Evolutionary conservation across 768 basidiomycete species (phyloP), one percentile per base, ranked within the genome.

Genomic region (Tricholoma flavovirens): DNA sequence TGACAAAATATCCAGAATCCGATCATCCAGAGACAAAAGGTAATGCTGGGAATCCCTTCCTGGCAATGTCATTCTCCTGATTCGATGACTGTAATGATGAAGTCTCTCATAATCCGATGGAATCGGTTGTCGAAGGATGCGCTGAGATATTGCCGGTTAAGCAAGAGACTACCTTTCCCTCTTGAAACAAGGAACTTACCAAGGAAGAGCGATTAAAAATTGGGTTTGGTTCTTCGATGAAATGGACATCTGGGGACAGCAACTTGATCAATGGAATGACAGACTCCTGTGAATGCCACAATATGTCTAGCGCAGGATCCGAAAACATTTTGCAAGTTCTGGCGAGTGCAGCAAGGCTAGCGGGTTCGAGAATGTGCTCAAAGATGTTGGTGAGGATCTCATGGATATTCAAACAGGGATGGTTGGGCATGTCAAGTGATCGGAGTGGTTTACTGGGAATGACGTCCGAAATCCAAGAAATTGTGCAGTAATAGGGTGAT

Each of bases 281-380:
- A 6, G 57, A 54, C 1, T 22, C 15, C 33, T 62, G 60, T n/a
- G 53, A 45, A 24, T 38, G n/a, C 62, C 62, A 65, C 29, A 62
- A 17, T 4, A 54, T 21, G 42, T 63, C 60, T 6, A 65, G 57
- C 5, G 60, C 59, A 26, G 59, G 60, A n/a, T 51, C 55, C 8
- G 43, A 51, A 17, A 62, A 61, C 29, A 38, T 49, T 50, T 53
- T 57, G 53, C 62, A 63, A 9, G 59, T 56, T 40, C 54, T 55
- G 11, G 59, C 62, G 2, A 61, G 26, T 12, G 53, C 15, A 6
- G 59, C 56, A 7, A 65, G 53, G 35, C 30, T 54, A 10, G 32
- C 52, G 22, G n/a, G 21, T 33, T 45, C 53, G 3, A 9, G 55
- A 30, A 50, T 19, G 24, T 32, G 33, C 22, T 46, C 36, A 30